These are phyloP conservation scores for Pyrenopolyporus hunteri DNA, from an alignment of 495 filamentous ascomycete species.

Conservation along the genomic window DNA sequence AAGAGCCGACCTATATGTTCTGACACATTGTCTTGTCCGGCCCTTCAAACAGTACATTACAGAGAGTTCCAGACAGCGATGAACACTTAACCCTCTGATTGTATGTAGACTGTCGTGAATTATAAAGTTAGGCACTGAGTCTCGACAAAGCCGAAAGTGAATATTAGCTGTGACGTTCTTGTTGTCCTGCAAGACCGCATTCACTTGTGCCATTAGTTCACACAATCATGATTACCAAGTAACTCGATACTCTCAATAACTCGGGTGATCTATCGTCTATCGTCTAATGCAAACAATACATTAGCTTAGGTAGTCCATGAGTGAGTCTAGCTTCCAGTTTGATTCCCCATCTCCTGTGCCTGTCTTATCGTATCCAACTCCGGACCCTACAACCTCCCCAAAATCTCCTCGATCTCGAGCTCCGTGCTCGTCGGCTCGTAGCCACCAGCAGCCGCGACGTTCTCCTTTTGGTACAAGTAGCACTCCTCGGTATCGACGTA, in stretches of 20 bases:
- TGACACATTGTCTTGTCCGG: no score
- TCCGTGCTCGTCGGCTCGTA: conserved; percentile 35
- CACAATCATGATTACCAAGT: no score
- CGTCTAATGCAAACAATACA: neutral
- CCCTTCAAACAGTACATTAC: no score
- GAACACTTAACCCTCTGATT: no score
- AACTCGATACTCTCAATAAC: no score
- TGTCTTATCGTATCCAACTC: neutral
- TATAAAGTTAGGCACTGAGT: no score
- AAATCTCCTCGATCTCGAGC: conserved; percentile 25
- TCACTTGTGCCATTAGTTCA: no score
- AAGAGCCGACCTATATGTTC: no score
- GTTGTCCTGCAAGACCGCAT: no score
- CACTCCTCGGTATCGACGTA: conserved; percentile 31
- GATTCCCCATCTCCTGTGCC: neutral
- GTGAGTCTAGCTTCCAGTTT: neutral
- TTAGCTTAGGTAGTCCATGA: neutral
- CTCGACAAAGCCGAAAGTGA: neutral
- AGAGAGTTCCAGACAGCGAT: no score
- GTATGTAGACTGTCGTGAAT: no score
- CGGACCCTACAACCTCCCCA: conserved; percentile 7
- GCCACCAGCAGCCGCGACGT: conserved; percentile 34
- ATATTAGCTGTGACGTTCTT: no score
- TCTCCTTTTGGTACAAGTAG: conserved; percentile 32
- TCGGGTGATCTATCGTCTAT: conserved; percentile 4